These are phyloP conservation scores for Yueomyces sp. DNA, from an alignment of 805 yeast species.

Conservation along the genomic window DNA sequence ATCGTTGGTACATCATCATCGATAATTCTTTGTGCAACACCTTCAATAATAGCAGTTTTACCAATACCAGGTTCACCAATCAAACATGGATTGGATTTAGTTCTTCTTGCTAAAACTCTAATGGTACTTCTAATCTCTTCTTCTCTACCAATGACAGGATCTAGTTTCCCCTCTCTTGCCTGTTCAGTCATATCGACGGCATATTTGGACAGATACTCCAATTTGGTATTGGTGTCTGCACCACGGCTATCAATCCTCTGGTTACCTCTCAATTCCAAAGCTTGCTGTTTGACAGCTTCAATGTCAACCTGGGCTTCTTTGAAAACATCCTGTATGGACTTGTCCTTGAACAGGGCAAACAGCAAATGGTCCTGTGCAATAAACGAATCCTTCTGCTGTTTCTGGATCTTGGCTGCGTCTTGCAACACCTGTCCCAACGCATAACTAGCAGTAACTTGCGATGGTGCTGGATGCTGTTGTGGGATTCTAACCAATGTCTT, in stretches of 20 bases:
- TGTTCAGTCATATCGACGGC: constrained; percentile 88
- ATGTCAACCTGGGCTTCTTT: constrained; percentile 57
- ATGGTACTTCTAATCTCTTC: constrained; percentile 95
- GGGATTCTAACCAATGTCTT: constrained; percentile 74
- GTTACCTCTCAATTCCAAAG: constrained; percentile 72
- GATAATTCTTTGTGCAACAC: constrained; percentile 93
- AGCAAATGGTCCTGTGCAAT: constrained; percentile 91
- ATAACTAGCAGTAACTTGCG: constrained; percentile 60
- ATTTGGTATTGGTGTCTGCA: constrained; percentile 79
- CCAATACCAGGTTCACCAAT: constrained; percentile 99
- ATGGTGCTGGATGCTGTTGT: constrained; percentile 80
- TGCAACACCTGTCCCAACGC: constrained; percentile 65
- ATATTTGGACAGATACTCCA: constrained; percentile 77
- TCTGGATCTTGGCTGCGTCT: constrained; percentile 64
- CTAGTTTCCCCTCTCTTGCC: constrained; percentile 89
- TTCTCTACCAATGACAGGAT: constrained; percentile 97
- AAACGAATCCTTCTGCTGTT: constrained; percentile 80
- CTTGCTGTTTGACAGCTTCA: constrained; percentile 65
- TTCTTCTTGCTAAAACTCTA: constrained; percentile 90
- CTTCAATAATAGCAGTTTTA: constrained; percentile 95
- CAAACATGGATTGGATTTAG: constrained; percentile 90
- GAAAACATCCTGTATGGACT: constrained; percentile 52
- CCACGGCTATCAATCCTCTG: constrained; percentile 86
- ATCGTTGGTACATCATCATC: constrained; percentile 92
- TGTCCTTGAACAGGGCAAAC: constrained; percentile 72